Base-by-base conservation (phyloP, 1,284 basidiomycete species). In the Sporisorium scitamineum region DNA sequence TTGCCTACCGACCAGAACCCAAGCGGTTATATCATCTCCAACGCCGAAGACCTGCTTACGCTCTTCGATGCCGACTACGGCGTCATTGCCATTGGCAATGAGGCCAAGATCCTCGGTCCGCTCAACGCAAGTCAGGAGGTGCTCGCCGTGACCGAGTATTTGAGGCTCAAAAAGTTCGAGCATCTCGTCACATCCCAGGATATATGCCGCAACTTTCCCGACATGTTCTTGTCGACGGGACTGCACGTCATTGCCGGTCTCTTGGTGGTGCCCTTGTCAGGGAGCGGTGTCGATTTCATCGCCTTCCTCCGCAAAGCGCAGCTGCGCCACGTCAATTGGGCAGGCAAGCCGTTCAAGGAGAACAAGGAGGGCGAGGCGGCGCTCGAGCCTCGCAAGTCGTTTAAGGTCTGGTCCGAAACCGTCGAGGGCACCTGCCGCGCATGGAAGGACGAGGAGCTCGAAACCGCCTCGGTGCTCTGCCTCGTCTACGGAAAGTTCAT, bases 391-490 rank as follows among this genome's bases (percentile, higher is more conserved):
- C 67, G 81, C 31, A 83, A 81, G 53, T 79, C 76, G 31, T 83
- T 83, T 69, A 83, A 83, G 64, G 88, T 89, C 3, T 95, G 93
- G 93, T 90, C 90, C 0, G 92, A 95, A 85, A 91, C 88, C 2
- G 90, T 95, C 10, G 88, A 90, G 22, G 93, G 93, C 3, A 88
- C 90, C 47, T 91, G 90, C 78, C 88, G 92, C 34, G 88, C 88
- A 6, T 96, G 93, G 93, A 91, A 92, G 13, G 93, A 94, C 67
- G 93, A 95, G 80, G 93, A 95, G 84, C 86, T 94, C 51, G 93
- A 95, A 86, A 94, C 93, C 3, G 93, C 93, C 0, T 91, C 91
- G 44, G 92, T 94, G 5, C 87, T 95, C n/a, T 91, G 93, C 18
- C 86, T 94, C 26, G 92, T 95, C 11, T 93, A 93, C 77, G 92